Percentiles rank a stretch among this genome's conserved stretches.
phyloP scores from a whole-genome alignment of 2,329 filamentous ascomycete species.

The Alternaria incomplexa region DNA sequence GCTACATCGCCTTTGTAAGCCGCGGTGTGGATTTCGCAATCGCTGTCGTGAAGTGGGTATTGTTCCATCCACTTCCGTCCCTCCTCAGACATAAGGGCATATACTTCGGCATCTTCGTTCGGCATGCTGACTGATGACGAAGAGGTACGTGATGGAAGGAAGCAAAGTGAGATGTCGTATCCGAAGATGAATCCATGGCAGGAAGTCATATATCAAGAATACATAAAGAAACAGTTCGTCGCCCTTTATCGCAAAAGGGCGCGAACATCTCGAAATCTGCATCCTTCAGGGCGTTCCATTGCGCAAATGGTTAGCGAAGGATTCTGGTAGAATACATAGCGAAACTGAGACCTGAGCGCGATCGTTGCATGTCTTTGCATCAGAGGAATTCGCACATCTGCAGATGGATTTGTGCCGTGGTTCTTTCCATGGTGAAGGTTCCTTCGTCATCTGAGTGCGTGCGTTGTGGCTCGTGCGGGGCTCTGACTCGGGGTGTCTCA shows the following conservation, averaged over 20 bases:
- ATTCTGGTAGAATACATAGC: background rate
- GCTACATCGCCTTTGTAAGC: background rate
- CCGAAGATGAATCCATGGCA: background rate
- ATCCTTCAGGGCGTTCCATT: background rate
- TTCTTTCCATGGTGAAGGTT: background rate
- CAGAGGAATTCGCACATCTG: background rate
- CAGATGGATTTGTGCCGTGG: background rate
- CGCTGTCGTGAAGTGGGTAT: background rate
- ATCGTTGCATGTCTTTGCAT: background rate
- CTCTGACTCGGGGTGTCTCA: conserved; percentile 13
- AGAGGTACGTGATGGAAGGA: background rate
- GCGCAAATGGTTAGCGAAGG: background rate
- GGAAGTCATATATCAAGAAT: background rate
- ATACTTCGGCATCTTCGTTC: background rate
- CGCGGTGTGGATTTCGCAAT: background rate
- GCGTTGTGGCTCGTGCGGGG: background rate
- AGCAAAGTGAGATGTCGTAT: background rate
- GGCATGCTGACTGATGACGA: background rate
- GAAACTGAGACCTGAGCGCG: no score
- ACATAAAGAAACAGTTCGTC: background rate
- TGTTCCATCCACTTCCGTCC: background rate
- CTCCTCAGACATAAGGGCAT: background rate
- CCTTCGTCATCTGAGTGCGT: background rate
- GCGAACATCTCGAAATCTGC: background rate
- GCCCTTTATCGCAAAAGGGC: background rate